A percentile compares a stretch with the other conserved stretches of the same genome.
Conservation (phyloP, 371 early-diverging fungal species). For the Catenaria anguillulae region DNA sequence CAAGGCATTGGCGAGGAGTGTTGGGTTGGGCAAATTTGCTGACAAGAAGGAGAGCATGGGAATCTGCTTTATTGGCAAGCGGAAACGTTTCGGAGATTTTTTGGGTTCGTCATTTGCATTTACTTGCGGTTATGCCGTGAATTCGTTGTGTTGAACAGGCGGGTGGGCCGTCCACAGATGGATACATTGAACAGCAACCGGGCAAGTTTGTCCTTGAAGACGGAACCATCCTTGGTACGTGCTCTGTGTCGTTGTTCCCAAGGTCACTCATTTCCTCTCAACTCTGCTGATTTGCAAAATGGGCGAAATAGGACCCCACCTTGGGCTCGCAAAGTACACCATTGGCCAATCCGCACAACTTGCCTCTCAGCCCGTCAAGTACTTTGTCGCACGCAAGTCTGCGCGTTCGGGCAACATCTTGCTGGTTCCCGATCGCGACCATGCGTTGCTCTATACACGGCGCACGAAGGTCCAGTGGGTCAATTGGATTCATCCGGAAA, state of each 20-base stretch:
- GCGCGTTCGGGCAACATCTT: slow-evolving; percentile 20
- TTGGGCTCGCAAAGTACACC: slow-evolving; percentile 53
- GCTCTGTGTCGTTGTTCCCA: too few relatives aligned
- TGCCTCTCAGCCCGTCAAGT: neutral
- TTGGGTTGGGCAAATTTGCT: slow-evolving; percentile 39
- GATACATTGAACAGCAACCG: slow-evolving; percentile 22
- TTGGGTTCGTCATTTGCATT: slow-evolving; percentile 20
- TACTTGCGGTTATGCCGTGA: neutral
- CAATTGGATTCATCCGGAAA: slow-evolving; percentile 23
- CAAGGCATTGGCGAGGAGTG: slow-evolving; percentile 44
- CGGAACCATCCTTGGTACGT: slow-evolving; percentile 37
- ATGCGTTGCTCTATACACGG: slow-evolving; percentile 24
- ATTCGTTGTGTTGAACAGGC: neutral
- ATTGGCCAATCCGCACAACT: slow-evolving; percentile 57
- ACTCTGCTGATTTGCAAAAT: too few relatives aligned
- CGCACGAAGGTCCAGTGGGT: slow-evolving; percentile 24
- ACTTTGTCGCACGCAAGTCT: slow-evolving; percentile 27
- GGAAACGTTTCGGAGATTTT: slow-evolving; percentile 58
- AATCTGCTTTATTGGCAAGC: slow-evolving; percentile 86
- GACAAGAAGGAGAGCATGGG: slow-evolving; percentile 85
- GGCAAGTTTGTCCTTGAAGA: slow-evolving; percentile 47
- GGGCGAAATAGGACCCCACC: slow-evolving; percentile 29
- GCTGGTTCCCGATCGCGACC: slow-evolving; percentile 27
- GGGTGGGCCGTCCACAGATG: too few relatives aligned
- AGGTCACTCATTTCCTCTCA: too few relatives aligned